A percentile compares a stretch with the other conserved stretches of the same genome.
phyloP scores from a whole-genome alignment of 768 basidiomycete genomes.

The Lentinus tigrinus region DNA sequence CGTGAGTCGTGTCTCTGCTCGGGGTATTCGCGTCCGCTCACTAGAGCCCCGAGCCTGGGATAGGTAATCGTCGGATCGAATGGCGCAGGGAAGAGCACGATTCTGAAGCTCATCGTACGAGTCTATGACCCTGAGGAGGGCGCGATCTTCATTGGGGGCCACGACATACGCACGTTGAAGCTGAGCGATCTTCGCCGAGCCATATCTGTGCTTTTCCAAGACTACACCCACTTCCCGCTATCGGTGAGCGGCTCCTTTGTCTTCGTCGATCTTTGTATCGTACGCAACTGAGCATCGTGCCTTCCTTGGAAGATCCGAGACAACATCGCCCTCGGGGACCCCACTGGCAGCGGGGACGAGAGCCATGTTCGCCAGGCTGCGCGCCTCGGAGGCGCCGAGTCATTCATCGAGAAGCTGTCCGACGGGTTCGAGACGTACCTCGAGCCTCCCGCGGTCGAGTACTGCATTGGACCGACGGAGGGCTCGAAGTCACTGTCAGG shows the following conservation, averaged over 20 bases:
- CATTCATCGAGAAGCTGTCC: constrained; percentile 60
- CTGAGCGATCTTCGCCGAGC: constrained; percentile 62
- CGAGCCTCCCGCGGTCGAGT: constrained; percentile 63
- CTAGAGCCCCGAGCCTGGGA: constrained; percentile 59
- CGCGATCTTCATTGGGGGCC: constrained; percentile 59
- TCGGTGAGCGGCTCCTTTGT: constrained; percentile 60
- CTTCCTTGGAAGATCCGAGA: constrained; percentile 54
- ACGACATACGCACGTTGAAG: constrained; percentile 55
- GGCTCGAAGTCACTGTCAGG: constrained; percentile 63
- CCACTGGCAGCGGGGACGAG: constrained; percentile 48
- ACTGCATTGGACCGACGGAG: constrained; percentile 60
- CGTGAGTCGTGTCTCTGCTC: constrained; percentile 34
- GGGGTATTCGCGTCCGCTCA: constrained; percentile 31
- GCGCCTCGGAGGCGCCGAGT: constrained; percentile 64
- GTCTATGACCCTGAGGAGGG: constrained; percentile 70
- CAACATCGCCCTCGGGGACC: constrained; percentile 76
- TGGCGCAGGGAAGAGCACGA: constrained; percentile 74
- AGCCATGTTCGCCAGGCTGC: constrained; percentile 67
- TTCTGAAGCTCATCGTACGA: constrained; percentile 68
- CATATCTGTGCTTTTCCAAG: constrained; percentile 75
- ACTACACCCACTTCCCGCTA: constrained; percentile 74
- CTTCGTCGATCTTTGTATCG: constrained; percentile 31
- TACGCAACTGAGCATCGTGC: background rate
- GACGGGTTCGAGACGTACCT: constrained; percentile 72
- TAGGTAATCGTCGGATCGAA: constrained; percentile 80